Conservation (phyloP, 345 rosid genomes). For the Lumnitzera racemosa region DNA sequence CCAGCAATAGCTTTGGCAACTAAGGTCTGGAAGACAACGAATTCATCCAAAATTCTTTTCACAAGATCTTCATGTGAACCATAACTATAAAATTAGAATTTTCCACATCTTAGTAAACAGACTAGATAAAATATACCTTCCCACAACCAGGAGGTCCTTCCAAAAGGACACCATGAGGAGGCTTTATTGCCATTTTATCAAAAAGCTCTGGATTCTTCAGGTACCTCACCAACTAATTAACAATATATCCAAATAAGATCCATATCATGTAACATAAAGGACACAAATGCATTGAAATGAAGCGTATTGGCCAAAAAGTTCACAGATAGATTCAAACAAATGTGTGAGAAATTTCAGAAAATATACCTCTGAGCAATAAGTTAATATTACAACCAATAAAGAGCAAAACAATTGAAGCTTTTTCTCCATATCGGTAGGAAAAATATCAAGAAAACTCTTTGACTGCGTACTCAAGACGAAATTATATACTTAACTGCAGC, state of each 20-base stretch:
- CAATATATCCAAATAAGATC: constrained; percentile 3
- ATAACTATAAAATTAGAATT: background rate
- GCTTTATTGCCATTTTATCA: constrained; percentile 91
- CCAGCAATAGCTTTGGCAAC: constrained; percentile 98
- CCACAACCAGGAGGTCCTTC: constrained; percentile 99
- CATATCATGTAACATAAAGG: too few species aligned
- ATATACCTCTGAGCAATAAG: too few species aligned
- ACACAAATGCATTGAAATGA: too few species aligned
- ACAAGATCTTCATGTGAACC: background rate
- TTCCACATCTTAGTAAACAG: background rate
- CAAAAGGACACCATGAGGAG: constrained; percentile 95
- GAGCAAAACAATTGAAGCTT: too few species aligned
- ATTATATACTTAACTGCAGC: too few species aligned
- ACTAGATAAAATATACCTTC: constrained; percentile 45
- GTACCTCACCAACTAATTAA: constrained; percentile 75
- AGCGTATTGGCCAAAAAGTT: too few species aligned
- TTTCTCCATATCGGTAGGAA: too few species aligned
- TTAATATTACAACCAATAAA: too few species aligned
- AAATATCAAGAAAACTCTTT: too few species aligned
- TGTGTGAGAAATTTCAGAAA: too few species aligned
- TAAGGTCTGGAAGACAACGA: constrained; percentile 49
- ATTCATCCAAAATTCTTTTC: background rate
- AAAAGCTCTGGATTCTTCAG: constrained; percentile 90
- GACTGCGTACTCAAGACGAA: too few species aligned
- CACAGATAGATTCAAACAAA: too few species aligned